Evolutionary conservation across 2,329 filamentous ascomycete species (phyloP), one percentile per base, ranked within the genome.

Genomic region (Arthrobotrys entomopaga): DNA sequence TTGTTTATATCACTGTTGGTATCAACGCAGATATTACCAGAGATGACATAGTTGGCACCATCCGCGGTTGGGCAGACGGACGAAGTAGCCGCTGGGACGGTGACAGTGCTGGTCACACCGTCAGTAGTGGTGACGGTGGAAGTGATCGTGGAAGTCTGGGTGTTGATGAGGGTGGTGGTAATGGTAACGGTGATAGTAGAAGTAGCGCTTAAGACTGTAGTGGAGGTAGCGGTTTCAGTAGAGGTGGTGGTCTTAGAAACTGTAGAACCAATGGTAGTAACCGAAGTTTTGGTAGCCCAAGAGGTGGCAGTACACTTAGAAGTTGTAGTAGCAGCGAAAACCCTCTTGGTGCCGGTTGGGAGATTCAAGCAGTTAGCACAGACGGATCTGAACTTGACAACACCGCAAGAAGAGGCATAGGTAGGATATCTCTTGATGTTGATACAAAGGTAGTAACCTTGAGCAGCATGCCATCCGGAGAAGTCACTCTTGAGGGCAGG

Each of bases 391-490:
- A 61, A 69, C 7, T 42, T 29, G n/a, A 5, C 1, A n/a, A 49
- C 46, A 42, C 58, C n/a, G 15, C 65, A 69, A 20, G 20, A 29
- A 19, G 19, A 54, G 16, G 56, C 56, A 19, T 69, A 69, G 15
- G 49, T 48, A 48, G 65, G 65, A 38, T 54, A 56, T n/a, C 34
- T 49, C 13, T 69, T 26, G 43, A 60, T 40, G 16, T 34, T 40
- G 20, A 61, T 42, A 38, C 59, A 72, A 29, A 72, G 15, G 38
- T 40, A 71, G 38, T 22, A 49, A n/a, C 66, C 46, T 34, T 54
- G 48, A 26, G 19, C 29, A 13, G 26, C 48, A 6, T 43, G 11
- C 19, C 56, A 60, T 13, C 53, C 56, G 2, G 65, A 49, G 40
- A 24, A 42, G 13, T 61, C 40, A n/a, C 4, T 22, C 65, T 69